Base-by-base conservation (phyloP, 805 yeast species). In the Candida ovalis region DNA sequence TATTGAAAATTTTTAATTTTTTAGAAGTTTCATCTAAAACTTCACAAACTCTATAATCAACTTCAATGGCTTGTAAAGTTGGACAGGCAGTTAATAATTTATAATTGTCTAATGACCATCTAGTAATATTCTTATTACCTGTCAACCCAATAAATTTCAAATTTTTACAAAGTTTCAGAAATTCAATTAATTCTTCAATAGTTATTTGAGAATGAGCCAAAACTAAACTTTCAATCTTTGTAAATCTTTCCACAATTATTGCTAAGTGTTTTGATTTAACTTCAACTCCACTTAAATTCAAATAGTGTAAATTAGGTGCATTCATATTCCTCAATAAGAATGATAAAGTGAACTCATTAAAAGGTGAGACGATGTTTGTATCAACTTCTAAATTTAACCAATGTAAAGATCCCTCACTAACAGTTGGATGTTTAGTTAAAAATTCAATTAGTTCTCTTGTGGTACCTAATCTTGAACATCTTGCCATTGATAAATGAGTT, bases 401-500 rank as follows among this genome's bases (percentile, higher is more conserved):
- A 41, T 65, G 59, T 39, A 79, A 64, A 18, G 72, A 64, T 8
- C 71, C 72, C 9, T 46, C 42, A 21, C 61, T 55, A 3, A 77
- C 74, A 0, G 92, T 75, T 0, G 94, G 90, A 67, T 89, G 95
- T 52, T 78, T 76, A 2, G 82, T 75, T 51, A 88, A 72, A 55
- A 88, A 85, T 54, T 79, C 80, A 53, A 86, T 75, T 46, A 88
- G 68, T 35, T 85, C 91, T 54, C 84, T 77, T 3, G 92, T 84
- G 21, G 89, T 80, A 18, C 68, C 68, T 43, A 89, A 71, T 56
- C 82, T 79, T 40, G 84, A 78, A 60, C 88, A 82, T 54, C 77
- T 73, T 3, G 84, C 76, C 27, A 84, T 60, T 1, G 95, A 86
- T 44, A 90, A 68, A 67, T 88, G 96, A 0, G 96, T 83, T 37